Base-by-base conservation (phyloP, 306 rosid genomes). In the Canavalia ensiformis region DNA sequence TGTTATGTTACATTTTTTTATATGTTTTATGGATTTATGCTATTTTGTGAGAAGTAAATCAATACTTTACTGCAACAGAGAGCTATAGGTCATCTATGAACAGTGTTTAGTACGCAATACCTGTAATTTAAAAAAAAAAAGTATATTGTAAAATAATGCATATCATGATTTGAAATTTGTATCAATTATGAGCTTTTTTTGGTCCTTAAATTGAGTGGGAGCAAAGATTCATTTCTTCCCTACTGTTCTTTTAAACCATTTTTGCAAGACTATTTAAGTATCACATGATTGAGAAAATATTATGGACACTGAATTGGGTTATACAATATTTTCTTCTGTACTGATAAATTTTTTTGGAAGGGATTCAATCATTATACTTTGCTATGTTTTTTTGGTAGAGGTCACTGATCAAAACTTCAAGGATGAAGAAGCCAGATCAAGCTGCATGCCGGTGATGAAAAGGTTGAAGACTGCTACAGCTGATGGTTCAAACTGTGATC, bases 341-440 rank as follows among this genome's bases (percentile, higher is more conserved):
- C 25, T 18, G 25, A 58, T 57, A 8, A 51, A 52, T 49, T 56
- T 45, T 29, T 62, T 63, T 25, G 29, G 12, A 28, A 11, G 71
- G 13, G 47, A 68, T 63, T 47, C 51, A 64, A 46, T 72, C 52
- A 55, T 44, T 64, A 72, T 30, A 39, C 31, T 52, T 66, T 41
- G 58, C 50, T 57, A 62, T 63, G 50, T 79, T 76, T 29, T 82
- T 58, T 73, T 64, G 5, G 51, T 82, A 92, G 98, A 92, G 84
- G 86, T 86, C 83, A 86, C 88, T 3, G 97, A 88, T 84, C 98
- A 92, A 90, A 95, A 93, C 87, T 95, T 95, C 85, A 85, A 65
- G 82, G 88, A 88, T 57, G 89, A 88, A 59, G 89, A 65, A 86
- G 87, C 86, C 81, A 81, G 84, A 68, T 80, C 88, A 71, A 72